Conservation (phyloP, 225 moss, liverwort and hornwort species). For the Polytrichum commune region DNA sequence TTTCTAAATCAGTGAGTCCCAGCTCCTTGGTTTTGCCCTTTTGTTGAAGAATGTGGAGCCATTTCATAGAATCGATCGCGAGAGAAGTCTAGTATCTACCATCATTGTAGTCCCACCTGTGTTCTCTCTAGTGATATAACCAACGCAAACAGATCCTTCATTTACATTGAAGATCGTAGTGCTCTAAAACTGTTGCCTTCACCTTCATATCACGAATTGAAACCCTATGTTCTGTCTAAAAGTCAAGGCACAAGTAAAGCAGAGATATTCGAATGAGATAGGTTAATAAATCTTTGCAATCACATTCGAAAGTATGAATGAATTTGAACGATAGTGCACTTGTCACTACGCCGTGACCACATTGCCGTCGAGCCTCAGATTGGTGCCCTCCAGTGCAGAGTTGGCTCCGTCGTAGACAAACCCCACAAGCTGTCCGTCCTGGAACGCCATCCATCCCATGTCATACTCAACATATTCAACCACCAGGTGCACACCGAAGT, state of each 20-base stretch:
- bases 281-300: too few species aligned
- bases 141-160: too few species aligned
- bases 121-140: neutral
- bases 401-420: constrained; percentile 66
- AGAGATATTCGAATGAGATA: too few species aligned
- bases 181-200: too few species aligned
- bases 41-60: constrained; percentile 37
- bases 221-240: too few species aligned
- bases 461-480: constrained; percentile 41
- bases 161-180: too few species aligned
- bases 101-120: constrained; percentile 62
- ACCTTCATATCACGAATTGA: too few species aligned
- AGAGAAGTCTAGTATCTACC: constrained; percentile 4
- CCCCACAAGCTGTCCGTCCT: constrained; percentile 43
- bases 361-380: constrained; percentile 22
- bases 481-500: constrained; percentile 38
- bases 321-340: neutral
- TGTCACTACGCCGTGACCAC: neutral
- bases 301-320: too few species aligned
- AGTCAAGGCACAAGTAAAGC: too few species aligned
- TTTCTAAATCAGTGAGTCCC: constrained; percentile 56
- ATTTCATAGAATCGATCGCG: constrained; percentile 56
- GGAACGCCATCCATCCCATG: constrained; percentile 64
- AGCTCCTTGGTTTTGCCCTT: constrained; percentile 56
- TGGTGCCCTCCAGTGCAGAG: constrained; percentile 42